Evolutionary conservation across 1,284 basidiomycete species (phyloP).

Genomic region (Trichosporon sp.): DNA sequence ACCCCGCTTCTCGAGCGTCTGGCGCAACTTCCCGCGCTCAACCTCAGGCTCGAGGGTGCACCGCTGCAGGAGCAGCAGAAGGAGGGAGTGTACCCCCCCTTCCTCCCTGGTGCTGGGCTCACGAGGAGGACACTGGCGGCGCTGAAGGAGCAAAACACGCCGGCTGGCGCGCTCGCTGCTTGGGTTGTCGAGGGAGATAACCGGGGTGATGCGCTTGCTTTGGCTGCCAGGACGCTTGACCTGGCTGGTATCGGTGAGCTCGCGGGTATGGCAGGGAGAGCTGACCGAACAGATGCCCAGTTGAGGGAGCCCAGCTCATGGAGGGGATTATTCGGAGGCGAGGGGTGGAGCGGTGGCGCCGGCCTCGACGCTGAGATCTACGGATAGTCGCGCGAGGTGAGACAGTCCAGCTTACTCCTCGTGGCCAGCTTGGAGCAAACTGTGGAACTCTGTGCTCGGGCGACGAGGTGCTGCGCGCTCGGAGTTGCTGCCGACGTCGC

Average conservation of each 20-base stretch:
- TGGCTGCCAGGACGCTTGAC: slow-evolving; percentile 64
- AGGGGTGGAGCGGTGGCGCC: slow-evolving; percentile 53
- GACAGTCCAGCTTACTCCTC: no score
- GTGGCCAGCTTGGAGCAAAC: no score
- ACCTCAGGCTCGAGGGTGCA: slow-evolving; percentile 28
- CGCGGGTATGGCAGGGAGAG: background rate
- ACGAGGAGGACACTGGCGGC: slow-evolving; percentile 67
- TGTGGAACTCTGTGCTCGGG: no score
- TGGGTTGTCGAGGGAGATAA: slow-evolving; percentile 78
- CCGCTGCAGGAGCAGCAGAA: slow-evolving; percentile 32
- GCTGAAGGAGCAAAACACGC: slow-evolving; percentile 31
- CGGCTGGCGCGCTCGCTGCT: slow-evolving; percentile 55
- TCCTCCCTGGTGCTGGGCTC: slow-evolving; percentile 71
- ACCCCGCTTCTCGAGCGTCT: slow-evolving; percentile 58
- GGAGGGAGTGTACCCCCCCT: slow-evolving; percentile 51
- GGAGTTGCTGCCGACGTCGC: no score
- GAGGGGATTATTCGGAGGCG: slow-evolving; percentile 51
- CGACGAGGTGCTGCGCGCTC: no score
- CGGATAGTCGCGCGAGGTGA: slow-evolving; percentile 38
- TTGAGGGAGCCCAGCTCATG: slow-evolving; percentile 47
- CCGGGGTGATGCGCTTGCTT: slow-evolving; percentile 66
- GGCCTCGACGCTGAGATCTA: slow-evolving; percentile 52
- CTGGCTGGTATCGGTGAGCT: slow-evolving; percentile 55
- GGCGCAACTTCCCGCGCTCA: slow-evolving; percentile 60
- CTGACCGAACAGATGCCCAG: slow-evolving; percentile 30